A percentile compares a stretch with the other conserved stretches of the same genome.
Evolutionary conservation across 805 yeast species (phyloP).

Genomic region (Starmerella sirachaensis): DNA sequence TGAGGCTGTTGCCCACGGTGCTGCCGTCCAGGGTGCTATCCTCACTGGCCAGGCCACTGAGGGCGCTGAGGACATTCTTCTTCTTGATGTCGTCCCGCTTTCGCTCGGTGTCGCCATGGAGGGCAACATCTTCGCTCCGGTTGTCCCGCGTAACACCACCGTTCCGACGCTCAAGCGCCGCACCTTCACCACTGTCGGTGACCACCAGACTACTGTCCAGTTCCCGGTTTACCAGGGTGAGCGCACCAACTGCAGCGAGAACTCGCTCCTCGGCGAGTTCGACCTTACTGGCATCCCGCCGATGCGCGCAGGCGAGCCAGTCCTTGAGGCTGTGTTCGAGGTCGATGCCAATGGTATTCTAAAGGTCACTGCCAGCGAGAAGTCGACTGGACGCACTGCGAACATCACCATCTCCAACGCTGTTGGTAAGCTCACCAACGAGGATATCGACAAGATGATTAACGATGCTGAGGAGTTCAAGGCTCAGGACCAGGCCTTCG

Average conservation of each 20-base stretch:
- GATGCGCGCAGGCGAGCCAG: constrained; percentile 98
- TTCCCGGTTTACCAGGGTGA: constrained; percentile 99
- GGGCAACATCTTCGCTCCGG: constrained; percentile 98
- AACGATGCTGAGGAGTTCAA: constrained; percentile 98
- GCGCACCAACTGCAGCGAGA: constrained; percentile 96
- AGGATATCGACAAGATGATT: constrained; percentile 97
- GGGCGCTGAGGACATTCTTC: constrained; percentile 88
- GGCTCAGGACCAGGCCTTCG: constrained; percentile 97
- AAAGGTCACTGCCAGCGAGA: constrained; percentile 97
- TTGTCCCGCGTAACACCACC: constrained; percentile 98
- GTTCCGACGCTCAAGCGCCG: constrained; percentile 98
- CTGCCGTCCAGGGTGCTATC: constrained; percentile 99
- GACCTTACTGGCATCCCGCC: constrained; percentile 98
- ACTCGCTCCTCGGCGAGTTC: constrained; percentile 96
- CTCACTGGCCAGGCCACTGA: constrained; percentile 84
- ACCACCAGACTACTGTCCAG: constrained; percentile 96
- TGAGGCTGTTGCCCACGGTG: constrained; percentile 99
- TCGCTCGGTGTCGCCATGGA: constrained; percentile 99
- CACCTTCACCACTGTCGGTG: constrained; percentile 97
- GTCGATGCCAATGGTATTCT: constrained; percentile 99
- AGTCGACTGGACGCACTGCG: constrained; percentile 96
- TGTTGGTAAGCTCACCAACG: constrained; percentile 93
- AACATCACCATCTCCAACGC: constrained; percentile 98
- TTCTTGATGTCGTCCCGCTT: constrained; percentile 95
- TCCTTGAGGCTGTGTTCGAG: constrained; percentile 96